Percentiles rank a stretch among this genome's conserved stretches.
Evolutionary conservation across 805 yeast genomes (phyloP).

Genomic region (Metschnikowia chrysomelidarum): DNA sequence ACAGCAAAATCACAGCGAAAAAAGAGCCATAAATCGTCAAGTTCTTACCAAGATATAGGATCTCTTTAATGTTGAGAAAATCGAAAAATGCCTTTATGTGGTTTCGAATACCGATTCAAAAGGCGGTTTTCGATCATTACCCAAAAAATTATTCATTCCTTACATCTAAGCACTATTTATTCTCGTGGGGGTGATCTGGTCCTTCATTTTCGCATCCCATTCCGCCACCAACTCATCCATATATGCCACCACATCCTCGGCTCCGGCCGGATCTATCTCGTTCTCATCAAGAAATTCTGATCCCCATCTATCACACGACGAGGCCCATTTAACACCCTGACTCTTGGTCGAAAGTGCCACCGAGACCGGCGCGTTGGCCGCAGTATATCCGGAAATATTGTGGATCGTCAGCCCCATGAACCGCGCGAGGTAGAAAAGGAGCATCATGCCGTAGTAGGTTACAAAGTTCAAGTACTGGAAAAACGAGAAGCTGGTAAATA

Average conservation of each 20-base stretch:
- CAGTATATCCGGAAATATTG: conserved; percentile 81
- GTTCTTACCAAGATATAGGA: too few relatives aligned
- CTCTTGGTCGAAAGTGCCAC: conserved; percentile 52
- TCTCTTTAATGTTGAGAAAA: too few relatives aligned
- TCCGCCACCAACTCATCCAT: conserved; percentile 53
- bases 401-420: conserved; percentile 84
- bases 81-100: too few relatives aligned
- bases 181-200: conserved; percentile 68
- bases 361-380: conserved; percentile 78
- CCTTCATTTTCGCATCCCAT: conserved; percentile 74
- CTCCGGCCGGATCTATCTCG: conserved; percentile 62
- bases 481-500: conserved; percentile 81
- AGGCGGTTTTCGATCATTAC: too few relatives aligned
- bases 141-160: too few relatives aligned
- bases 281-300: conserved; percentile 55
- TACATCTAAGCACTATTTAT: too few relatives aligned
- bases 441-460: conserved; percentile 82
- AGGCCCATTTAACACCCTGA: conserved; percentile 60
- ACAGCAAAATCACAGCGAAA: too few relatives aligned
- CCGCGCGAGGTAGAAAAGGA: conserved; percentile 81
- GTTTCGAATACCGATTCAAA: too few relatives aligned
- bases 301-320: conserved; percentile 67
- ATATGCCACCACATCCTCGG: conserved; percentile 63
- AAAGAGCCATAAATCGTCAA: too few relatives aligned
- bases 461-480: conserved; percentile 71